Evolutionary conservation across 2,329 filamentous ascomycete genomes (phyloP).

Genomic region (Calonectria hawksworthii): DNA sequence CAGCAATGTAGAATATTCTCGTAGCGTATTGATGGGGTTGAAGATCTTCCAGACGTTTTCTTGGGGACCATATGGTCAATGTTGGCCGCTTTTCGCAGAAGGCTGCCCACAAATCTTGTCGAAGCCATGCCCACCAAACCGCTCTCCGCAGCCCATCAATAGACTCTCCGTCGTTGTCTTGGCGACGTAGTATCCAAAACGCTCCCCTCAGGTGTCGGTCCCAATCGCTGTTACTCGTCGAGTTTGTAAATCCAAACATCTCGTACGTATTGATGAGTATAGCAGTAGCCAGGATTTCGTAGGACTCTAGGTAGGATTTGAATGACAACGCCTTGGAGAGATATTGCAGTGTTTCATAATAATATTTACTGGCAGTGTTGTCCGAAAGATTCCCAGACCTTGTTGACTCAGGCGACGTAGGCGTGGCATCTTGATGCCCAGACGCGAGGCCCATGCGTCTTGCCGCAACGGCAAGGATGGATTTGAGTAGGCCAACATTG

Average conservation of each 20-base stretch:
- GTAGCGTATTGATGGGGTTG: neutral
- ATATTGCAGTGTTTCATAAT: constrained; percentile 2
- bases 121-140: constrained; percentile 1
- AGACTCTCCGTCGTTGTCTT: constrained; percentile 1
- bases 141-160: neutral
- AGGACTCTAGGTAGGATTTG: neutral
- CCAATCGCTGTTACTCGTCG: neutral
- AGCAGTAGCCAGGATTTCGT: constrained; percentile 1
- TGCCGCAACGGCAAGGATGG: neutral
- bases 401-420: neutral
- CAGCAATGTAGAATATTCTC: neutral
- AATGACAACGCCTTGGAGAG: neutral
- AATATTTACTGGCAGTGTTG: neutral
- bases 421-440: neutral
- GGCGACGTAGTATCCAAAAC: neutral
- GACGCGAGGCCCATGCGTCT: neutral
- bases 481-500: neutral
- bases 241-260: constrained; percentile 4
- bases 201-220: neutral
- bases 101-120: constrained; percentile 1
- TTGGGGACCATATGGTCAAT: constrained; percentile 4
- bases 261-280: neutral
- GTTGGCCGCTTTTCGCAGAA: neutral
- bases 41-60: neutral
- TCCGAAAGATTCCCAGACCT: neutral